These are phyloP conservation scores for Puya raimondii DNA, from an alignment of 176 grass and related monocot species.

Conservation along the genomic window DNA sequence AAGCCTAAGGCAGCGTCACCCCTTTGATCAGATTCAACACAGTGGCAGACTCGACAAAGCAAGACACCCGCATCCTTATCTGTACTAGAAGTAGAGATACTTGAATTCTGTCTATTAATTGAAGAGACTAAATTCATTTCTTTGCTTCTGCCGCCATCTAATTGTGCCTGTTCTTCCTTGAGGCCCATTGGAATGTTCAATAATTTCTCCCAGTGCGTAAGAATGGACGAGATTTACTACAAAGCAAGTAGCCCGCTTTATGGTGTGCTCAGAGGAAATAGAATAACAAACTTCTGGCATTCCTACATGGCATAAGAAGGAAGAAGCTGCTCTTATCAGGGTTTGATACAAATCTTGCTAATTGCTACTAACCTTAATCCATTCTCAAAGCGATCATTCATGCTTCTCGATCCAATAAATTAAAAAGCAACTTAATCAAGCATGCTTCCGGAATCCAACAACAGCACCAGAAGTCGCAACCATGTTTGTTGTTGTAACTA, in stretches of 20 bases:
- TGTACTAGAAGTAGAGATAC: constrained; percentile 36
- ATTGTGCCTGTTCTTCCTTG: constrained; percentile 34
- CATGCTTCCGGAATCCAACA: no score
- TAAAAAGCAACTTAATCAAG: no score
- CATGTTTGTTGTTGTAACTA: no score
- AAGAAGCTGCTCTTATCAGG: not conserved
- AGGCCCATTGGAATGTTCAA: constrained; percentile 23
- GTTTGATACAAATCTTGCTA: not conserved
- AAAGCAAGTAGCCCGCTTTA: not conserved
- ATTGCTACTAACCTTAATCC: no score
- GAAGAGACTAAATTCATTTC: constrained; percentile 21
- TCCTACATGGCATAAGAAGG: not conserved
- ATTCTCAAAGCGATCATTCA: no score
- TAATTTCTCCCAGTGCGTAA: not conserved
- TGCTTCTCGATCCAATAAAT: no score
- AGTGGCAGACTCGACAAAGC: constrained; percentile 81
- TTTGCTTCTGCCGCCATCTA: constrained; percentile 1
- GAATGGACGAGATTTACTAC: not conserved
- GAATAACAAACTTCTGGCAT: not conserved
- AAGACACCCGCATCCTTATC: constrained; percentile 44
- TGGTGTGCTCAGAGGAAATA: not conserved
- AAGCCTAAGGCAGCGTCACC: constrained; percentile 61
- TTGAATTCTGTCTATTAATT: constrained; percentile 14
- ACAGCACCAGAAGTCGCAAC: no score
- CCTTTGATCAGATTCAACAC: constrained; percentile 55